Percentiles rank a stretch among this genome's conserved stretches.
phyloP scores from a whole-genome alignment of 140 eudicot genomes.

The Senecio squalidus region DNA sequence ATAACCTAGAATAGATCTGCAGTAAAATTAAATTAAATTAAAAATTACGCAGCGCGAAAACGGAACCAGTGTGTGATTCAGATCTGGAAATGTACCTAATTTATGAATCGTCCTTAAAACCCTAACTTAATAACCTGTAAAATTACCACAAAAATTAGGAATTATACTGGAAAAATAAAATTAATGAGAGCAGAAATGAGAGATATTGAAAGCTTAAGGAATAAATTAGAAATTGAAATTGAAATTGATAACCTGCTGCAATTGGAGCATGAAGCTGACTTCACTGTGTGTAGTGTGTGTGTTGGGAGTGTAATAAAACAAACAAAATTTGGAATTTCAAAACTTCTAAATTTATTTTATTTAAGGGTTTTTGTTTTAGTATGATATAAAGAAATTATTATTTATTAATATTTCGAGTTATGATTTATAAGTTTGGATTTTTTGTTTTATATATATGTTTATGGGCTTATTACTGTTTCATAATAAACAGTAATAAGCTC shows the following conservation, averaged over 20 bases:
- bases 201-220: not conserved
- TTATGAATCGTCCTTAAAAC: constrained; percentile 7
- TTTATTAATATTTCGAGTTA: too few relatives aligned
- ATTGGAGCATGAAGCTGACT: constrained; percentile 15
- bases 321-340: constrained; percentile 15
- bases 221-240: too few relatives aligned
- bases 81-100: constrained; percentile 47
- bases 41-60: not conserved
- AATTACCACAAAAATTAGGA: constrained; percentile 10
- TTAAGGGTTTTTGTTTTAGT: not conserved
- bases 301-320: constrained; percentile 13
- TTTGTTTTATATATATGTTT: too few relatives aligned
- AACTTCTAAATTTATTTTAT: constrained; percentile 1
- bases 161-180: not conserved
- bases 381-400: too few relatives aligned
- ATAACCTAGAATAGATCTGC: constrained; percentile 21
- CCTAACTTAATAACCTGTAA: constrained; percentile 31
- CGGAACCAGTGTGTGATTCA: constrained; percentile 29
- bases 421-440: too few relatives aligned
- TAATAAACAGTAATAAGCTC: too few relatives aligned
- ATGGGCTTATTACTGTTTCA: too few relatives aligned
- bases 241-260: too few relatives aligned
- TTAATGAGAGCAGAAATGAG: not conserved
- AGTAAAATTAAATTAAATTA: constrained; percentile 1
- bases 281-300: not conserved